Evolutionary conservation across 108 stramenopile species (phyloP).

Genomic region (Nitzschia inconspicua): DNA sequence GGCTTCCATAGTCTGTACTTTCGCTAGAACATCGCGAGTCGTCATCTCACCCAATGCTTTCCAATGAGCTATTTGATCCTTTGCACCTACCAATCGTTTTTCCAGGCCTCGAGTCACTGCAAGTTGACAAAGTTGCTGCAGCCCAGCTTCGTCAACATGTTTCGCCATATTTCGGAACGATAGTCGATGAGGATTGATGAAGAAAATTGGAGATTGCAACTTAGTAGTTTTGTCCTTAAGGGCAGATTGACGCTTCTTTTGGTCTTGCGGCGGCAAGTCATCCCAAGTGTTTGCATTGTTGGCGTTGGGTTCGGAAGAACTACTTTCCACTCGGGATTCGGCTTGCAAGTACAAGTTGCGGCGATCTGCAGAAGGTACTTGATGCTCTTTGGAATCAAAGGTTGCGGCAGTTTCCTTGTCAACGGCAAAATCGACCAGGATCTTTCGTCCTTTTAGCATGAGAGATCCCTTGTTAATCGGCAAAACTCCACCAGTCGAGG

Average conservation of each 20-base stretch:
- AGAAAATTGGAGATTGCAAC: slow-evolving; percentile 93
- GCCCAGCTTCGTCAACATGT: slow-evolving; percentile 79
- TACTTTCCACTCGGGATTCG: slow-evolving; percentile 83
- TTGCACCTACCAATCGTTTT: slow-evolving; percentile 58
- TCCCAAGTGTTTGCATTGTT: slow-evolving; percentile 62
- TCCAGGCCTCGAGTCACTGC: slow-evolving; percentile 77
- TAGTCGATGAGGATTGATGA: slow-evolving; percentile 92
- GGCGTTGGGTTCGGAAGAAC: slow-evolving; percentile 23
- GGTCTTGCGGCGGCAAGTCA: slow-evolving; percentile 78
- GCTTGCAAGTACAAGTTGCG: slow-evolving; percentile 93
- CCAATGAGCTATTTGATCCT: slow-evolving; percentile 83
- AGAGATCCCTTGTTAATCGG: slow-evolving; percentile 26
- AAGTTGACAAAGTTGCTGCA: slow-evolving; percentile 64
- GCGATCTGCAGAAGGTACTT: slow-evolving; percentile 28
- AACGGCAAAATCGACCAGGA: slow-evolving; percentile 75
- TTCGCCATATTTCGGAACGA: slow-evolving; percentile 90
- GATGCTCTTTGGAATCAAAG: slow-evolving; percentile 53
- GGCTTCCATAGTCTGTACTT: slow-evolving; percentile 39
- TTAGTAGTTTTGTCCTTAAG: slow-evolving; percentile 92
- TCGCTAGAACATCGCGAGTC: slow-evolving; percentile 60
- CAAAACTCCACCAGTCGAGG: neutral
- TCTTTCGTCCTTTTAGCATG: slow-evolving; percentile 53
- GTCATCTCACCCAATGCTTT: slow-evolving; percentile 70
- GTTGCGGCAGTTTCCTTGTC: slow-evolving; percentile 75
- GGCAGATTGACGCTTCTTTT: slow-evolving; percentile 86